A percentile compares a stretch with the other conserved stretches of the same genome.
Conservation (phyloP, 2,329 filamentous ascomycete species). For the Stagonosporopsis tanaceti region DNA sequence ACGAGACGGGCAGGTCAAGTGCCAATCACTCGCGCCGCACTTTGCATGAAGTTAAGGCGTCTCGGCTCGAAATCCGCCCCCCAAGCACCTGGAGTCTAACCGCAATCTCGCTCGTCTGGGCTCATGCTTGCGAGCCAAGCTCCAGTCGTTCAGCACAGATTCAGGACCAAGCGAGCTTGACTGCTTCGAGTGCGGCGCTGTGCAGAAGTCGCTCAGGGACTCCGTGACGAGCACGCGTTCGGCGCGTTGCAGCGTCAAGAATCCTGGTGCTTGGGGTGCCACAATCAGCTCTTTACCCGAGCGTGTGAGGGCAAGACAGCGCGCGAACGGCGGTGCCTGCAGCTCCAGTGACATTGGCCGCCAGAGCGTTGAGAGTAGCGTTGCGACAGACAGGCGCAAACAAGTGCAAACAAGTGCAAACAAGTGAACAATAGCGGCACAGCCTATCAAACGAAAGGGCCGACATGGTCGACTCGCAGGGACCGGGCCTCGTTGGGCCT, state of each 20-base stretch:
- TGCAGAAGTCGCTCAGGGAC: slow-evolving; percentile 24
- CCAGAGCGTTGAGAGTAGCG: slow-evolving; percentile 10
- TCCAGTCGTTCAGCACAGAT: slow-evolving; percentile 22
- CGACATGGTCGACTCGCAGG: slow-evolving; percentile 13
- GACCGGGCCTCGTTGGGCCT: slow-evolving; percentile 4
- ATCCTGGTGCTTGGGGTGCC: background rate
- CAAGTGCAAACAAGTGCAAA: slow-evolving; percentile 7
- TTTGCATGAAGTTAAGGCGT: slow-evolving; percentile 25
- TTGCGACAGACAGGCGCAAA: slow-evolving; percentile 11
- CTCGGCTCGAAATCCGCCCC: slow-evolving; percentile 8
- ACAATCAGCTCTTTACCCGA: slow-evolving; percentile 4
- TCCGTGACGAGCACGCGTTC: slow-evolving; percentile 18
- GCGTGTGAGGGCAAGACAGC: background rate
- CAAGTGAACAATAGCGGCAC: slow-evolving; percentile 17
- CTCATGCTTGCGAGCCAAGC: slow-evolving; percentile 29
- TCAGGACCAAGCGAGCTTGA: slow-evolving; percentile 24
- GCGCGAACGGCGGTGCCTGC: background rate
- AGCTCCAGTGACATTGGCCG: slow-evolving; percentile 1
- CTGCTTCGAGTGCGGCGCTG: slow-evolving; percentile 15
- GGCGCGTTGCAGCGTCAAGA: slow-evolving; percentile 26
- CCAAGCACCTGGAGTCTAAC: slow-evolving; percentile 23
- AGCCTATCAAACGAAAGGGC: slow-evolving; percentile 19
- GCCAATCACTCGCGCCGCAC: slow-evolving; percentile 17
- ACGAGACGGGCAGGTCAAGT: slow-evolving; percentile 26
- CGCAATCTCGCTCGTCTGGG: slow-evolving; percentile 13